Evolutionary conservation across 352 stramenopile species (phyloP), one percentile per base, ranked within the genome.

Genomic region (Phytopythium sindhum): DNA sequence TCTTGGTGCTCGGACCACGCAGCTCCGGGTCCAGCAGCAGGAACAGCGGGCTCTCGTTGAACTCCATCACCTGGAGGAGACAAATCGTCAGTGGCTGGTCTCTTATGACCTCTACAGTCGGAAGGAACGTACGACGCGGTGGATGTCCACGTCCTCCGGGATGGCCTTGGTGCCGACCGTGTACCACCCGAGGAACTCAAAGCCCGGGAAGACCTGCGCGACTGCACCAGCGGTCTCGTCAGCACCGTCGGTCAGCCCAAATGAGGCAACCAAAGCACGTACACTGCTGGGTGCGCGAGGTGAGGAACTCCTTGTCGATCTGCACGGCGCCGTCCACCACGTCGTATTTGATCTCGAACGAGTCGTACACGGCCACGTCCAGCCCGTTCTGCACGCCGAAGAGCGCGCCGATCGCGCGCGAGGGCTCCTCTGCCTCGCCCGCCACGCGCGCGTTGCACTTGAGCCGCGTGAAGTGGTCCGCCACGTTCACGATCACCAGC

Each of bases 401-500:
- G 26, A 99, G 78, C 33, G 97, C 79, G 67, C 96, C 96, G 70
- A 82, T 95, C 70, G 88, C 77, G 57, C 89, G 83, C 42, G 71
- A 73, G 48, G 78, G 67, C 35, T 74, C 67, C 61, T 24, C 42
- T 17, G 42, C 21, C 83, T 69, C 70, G 78, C 48, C 33, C 37
- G 57, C 55, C 53, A 78, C 63, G 65, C 81, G 75, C 65, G 77
- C 80, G 58, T 81, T 79, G 66, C 78, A 80, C 61, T 86, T 81
- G 69, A 88, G 78, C 33, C 95, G 90, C 57, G 96, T 98, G 69
- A 96, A 97, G 74, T 99, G 96, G 74, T 99, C 96, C 1, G 91
- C 90, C 61, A 98, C 90, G 72, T 97, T 96, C 62, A 98, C 94
- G 69, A 98, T 86, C 39, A 97, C 91, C 29, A 98, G 81, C 63